Evolutionary conservation across 2,329 filamentous ascomycete genomes (phyloP).

Genomic region (Trichoderma koningiopsis): DNA sequence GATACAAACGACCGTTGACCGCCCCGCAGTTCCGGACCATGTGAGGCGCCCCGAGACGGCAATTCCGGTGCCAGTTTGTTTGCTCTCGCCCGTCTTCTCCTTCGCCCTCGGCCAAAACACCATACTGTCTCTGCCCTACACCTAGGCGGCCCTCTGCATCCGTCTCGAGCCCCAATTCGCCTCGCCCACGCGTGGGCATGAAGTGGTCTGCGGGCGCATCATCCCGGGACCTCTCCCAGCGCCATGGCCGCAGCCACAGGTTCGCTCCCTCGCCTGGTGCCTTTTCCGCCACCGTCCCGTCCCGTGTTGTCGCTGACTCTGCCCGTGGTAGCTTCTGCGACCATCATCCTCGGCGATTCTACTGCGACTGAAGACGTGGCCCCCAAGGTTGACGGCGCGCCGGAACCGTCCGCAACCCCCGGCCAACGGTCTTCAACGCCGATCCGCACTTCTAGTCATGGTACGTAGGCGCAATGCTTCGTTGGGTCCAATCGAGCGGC

Average conservation of each 20-base stretch:
- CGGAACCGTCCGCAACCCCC: conserved; percentile 11
- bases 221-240: conserved; percentile 29
- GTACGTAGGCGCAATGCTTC: conserved; percentile 23
- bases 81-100: conserved; percentile 4
- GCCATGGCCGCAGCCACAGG: conserved; percentile 36
- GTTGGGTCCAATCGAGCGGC: not conserved
- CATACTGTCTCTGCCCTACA: not conserved
- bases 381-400: conserved; percentile 20
- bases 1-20: conserved; percentile 14
- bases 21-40: conserved; percentile 15
- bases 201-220: conserved; percentile 26
- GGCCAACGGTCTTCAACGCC: conserved; percentile 16
- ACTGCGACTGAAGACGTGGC: conserved; percentile 5
- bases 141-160: not conserved
- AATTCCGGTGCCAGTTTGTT: conserved; percentile 20
- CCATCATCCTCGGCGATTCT: conserved; percentile 21
- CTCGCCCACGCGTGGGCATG: conserved; percentile 28
- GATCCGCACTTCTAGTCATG: conserved; percentile 18
- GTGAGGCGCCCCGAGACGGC: conserved; percentile 21
- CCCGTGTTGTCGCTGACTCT: conserved; percentile 28
- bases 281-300: conserved; percentile 2
- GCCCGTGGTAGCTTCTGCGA: conserved; percentile 28
- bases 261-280: conserved; percentile 30
- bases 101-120: not conserved
- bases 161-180: conserved; percentile 5